Evolutionary conservation across 345 rosid genomes (phyloP).

Genomic region (Acer negundo): DNA sequence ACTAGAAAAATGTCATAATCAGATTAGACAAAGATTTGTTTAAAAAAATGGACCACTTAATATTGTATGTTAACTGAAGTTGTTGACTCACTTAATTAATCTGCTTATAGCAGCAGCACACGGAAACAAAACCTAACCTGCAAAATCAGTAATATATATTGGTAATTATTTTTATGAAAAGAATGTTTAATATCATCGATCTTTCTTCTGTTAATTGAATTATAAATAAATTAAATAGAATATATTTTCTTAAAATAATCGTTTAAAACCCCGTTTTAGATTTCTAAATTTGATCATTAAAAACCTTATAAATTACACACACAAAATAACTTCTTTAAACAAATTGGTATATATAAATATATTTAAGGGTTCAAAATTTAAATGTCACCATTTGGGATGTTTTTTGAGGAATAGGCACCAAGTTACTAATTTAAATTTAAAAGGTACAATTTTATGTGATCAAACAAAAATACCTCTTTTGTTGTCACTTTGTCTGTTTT

Average conservation of each 20-base stretch:
- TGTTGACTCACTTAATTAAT: background rate
- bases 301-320: too few relatives aligned
- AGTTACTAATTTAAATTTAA: too few relatives aligned
- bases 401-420: too few relatives aligned
- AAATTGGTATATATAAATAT: too few relatives aligned
- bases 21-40: background rate
- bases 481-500: too few relatives aligned
- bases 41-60: background rate
- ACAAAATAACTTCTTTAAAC: too few relatives aligned
- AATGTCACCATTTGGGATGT: too few relatives aligned
- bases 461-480: too few relatives aligned
- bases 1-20: background rate
- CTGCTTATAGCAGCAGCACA: background rate
- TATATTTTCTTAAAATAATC: background rate
- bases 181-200: background rate
- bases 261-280: background rate
- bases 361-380: too few relatives aligned
- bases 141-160: background rate
- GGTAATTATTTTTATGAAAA: background rate
- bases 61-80: background rate
- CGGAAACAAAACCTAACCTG: background rate
- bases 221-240: too few relatives aligned
- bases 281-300: background rate
- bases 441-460: too few relatives aligned
- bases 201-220: background rate